Conservation (phyloP, 345 rosid genomes). For the Abelmoschus esculentus region DNA sequence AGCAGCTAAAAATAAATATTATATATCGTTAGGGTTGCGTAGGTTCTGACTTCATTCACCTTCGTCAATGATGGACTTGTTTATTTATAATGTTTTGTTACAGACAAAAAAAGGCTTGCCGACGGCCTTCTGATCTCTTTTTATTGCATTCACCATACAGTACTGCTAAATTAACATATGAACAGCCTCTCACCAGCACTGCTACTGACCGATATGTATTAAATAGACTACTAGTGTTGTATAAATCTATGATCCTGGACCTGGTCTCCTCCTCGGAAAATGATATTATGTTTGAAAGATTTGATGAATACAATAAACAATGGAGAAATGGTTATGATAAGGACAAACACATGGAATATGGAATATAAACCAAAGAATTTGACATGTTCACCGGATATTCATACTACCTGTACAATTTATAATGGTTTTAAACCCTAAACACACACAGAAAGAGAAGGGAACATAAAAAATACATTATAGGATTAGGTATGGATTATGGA, state of each 20-base stretch:
- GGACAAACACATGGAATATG: constrained; percentile 95
- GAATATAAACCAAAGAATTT: constrained; percentile 54
- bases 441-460: constrained; percentile 10
- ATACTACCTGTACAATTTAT: neutral
- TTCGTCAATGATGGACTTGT: constrained; percentile 3
- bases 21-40: neutral
- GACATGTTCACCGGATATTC: constrained; percentile 53
- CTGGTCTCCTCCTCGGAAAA: neutral
- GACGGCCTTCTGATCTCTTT: neutral
- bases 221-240: neutral
- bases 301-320: neutral
- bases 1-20: neutral
- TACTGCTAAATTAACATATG: no score
- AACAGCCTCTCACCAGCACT: no score
- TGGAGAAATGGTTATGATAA: constrained; percentile 20
- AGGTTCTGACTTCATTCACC: constrained; percentile 16
- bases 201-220: neutral
- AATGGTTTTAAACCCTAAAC: constrained; percentile 24
- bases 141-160: neutral
- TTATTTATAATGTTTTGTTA: neutral
- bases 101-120: neutral
- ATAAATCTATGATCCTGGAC: neutral
- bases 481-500: constrained; percentile 12
- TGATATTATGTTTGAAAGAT: neutral
- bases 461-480: constrained; percentile 6